phyloP scores from a whole-genome alignment of 208 protist genomes.

The Leishmania mexicana region DNA sequence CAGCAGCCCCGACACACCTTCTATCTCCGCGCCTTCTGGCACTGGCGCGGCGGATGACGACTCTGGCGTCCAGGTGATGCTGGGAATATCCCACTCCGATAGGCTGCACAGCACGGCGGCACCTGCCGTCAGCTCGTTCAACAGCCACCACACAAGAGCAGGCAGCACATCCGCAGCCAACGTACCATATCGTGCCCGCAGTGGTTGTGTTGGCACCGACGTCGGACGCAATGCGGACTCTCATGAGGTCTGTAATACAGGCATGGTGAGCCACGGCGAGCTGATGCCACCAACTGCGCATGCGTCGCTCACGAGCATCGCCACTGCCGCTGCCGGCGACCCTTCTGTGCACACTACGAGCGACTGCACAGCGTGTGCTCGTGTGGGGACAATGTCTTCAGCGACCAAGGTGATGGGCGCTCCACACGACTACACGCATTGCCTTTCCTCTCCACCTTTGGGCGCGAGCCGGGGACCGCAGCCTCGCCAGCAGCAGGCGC shows the following conservation, averaged over 20 bases:
- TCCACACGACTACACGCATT: background rate
- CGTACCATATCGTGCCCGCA: background rate
- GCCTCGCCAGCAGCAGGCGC: background rate
- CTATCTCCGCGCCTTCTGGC: background rate
- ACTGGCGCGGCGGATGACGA: background rate
- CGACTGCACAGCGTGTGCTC: background rate
- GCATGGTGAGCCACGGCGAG: slow-evolving; percentile 30
- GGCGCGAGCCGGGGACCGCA: background rate
- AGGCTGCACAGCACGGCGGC: background rate
- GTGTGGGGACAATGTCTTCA: too few relatives aligned
- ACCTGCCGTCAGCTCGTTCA: background rate
- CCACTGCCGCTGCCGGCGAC: background rate
- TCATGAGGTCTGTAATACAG: slow-evolving; percentile 35
- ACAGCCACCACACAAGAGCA: background rate
- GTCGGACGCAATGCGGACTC: slow-evolving; percentile 32
- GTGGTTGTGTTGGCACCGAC: slow-evolving; percentile 9
- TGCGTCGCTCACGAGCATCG: background rate
- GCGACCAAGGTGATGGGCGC: background rate
- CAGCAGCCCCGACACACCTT: background rate
- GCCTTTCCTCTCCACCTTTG: background rate
- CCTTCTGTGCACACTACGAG: background rate
- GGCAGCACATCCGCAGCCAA: background rate
- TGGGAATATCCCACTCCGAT: background rate
- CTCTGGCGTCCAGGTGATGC: too few relatives aligned
- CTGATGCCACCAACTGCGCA: background rate